A percentile compares a stretch with the other conserved stretches of the same genome.
phyloP scores from a whole-genome alignment of 2,329 filamentous ascomycete genomes.

The Parastagonospora avenae region DNA sequence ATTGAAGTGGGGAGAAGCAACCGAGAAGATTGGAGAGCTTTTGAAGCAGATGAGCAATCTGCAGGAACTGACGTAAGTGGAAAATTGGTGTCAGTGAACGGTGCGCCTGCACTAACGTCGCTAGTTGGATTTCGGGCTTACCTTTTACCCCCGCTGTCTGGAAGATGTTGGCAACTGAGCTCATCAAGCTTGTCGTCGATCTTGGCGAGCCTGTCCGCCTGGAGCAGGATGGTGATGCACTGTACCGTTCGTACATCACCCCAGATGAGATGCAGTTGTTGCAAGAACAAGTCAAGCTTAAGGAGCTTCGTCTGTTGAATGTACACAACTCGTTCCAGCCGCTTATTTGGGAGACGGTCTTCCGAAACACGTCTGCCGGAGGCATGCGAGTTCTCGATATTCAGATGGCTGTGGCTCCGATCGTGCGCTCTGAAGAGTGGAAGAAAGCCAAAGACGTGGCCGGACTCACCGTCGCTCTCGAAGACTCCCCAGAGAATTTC shows the following conservation, averaged over 20 bases:
- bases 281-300: constrained; percentile 24
- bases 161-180: constrained; percentile 20
- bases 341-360: constrained; percentile 40
- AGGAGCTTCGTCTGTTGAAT: constrained; percentile 35
- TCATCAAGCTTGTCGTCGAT: constrained; percentile 37
- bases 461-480: constrained; percentile 24
- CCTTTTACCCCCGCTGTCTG: constrained; percentile 33
- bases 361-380: constrained; percentile 21
- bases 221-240: constrained; percentile 10
- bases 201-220: constrained; percentile 28
- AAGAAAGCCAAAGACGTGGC: constrained; percentile 25
- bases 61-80: constrained; percentile 36
- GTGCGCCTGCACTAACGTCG: not conserved
- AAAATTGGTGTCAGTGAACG: not conserved
- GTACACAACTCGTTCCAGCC: constrained; percentile 35
- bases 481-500: constrained; percentile 15
- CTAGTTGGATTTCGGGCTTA: constrained; percentile 35
- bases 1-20: not conserved
- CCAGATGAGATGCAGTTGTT: constrained; percentile 31
- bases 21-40: constrained; percentile 18
- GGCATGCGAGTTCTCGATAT: constrained; percentile 34
- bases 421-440: constrained; percentile 33
- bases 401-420: constrained; percentile 30
- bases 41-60: constrained; percentile 27
- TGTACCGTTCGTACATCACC: constrained; percentile 28